These are phyloP conservation scores for Diutina sp. DNA, from an alignment of 1,139 yeast species.

Conservation along the genomic window DNA sequence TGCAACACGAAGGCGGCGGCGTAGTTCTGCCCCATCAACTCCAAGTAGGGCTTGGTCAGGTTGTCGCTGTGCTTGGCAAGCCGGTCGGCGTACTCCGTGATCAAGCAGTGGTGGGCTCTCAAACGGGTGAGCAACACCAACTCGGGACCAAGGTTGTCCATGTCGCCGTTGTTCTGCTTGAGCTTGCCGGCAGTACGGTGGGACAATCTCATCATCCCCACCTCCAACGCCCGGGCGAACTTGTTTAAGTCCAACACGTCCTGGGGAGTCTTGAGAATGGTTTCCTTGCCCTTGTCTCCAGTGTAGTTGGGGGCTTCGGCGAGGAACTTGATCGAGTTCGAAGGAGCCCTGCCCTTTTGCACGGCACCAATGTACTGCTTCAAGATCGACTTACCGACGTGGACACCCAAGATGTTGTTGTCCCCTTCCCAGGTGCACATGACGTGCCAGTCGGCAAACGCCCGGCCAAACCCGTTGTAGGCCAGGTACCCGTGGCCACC, in stretches of 20 bases:
- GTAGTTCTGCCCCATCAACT: constrained; percentile 12
- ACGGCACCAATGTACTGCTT: not conserved
- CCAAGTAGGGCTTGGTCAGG: constrained; percentile 12
- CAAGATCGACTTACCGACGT: not conserved
- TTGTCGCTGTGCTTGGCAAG: constrained; percentile 9
- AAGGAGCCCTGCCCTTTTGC: not conserved
- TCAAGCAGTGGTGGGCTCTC: constrained; percentile 8
- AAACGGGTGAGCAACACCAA: constrained; percentile 8
- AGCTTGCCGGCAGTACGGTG: constrained; percentile 11
- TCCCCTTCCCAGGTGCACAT: constrained; percentile 3
- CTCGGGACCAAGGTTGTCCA: constrained; percentile 8
- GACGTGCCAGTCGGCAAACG: not conserved
- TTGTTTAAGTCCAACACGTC: constrained; percentile 24
- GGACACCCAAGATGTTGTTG: constrained; percentile 1
- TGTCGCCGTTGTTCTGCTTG: constrained; percentile 10
- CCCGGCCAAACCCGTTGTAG: constrained; percentile 3
- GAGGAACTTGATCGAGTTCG: not conserved
- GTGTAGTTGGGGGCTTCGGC: not conserved
- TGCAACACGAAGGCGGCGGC: constrained; percentile 19
- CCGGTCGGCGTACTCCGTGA: constrained; percentile 8
- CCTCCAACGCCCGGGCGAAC: constrained; percentile 9
- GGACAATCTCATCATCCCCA: constrained; percentile 8
- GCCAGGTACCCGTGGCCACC: constrained; percentile 3
- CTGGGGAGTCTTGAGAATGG: constrained; percentile 16
- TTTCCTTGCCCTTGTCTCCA: not conserved